These are phyloP conservation scores for Theobroma grandiflorum DNA, from an alignment of 441 rosid genomes.

Conservation along the genomic window DNA sequence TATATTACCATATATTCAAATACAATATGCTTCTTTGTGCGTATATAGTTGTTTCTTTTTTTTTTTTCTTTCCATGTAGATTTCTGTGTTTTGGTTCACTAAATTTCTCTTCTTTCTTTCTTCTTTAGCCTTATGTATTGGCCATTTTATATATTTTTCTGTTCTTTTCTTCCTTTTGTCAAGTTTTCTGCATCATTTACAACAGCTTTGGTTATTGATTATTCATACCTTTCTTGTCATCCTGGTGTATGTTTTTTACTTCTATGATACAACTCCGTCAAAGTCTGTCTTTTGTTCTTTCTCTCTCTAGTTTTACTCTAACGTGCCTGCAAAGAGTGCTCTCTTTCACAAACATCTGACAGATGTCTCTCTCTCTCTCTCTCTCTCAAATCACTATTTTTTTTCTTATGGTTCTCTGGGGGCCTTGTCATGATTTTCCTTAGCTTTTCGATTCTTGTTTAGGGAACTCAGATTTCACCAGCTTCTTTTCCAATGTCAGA, in stretches of 20 bases:
- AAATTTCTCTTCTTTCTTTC: background rate
- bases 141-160: background rate
- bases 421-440: slow-evolving; percentile 30
- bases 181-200: background rate
- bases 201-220: background rate
- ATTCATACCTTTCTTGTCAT: background rate
- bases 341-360: slow-evolving; percentile 16
- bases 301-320: background rate
- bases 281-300: background rate
- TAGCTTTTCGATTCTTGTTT: slow-evolving; percentile 24
- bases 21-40: background rate
- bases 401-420: slow-evolving; percentile 27
- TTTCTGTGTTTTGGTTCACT: slow-evolving; percentile 6
- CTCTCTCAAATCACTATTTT: slow-evolving; percentile 27
- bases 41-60: background rate
- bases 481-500: slow-evolving; percentile 28
- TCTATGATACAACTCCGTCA: background rate
- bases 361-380: slow-evolving; percentile 1
- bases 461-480: slow-evolving; percentile 29
- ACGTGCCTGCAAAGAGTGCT: slow-evolving; percentile 23
- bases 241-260: background rate
- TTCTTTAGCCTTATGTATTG: background rate
- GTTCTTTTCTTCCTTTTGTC: slow-evolving; percentile 10
- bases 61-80: background rate
- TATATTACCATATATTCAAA: background rate